A percentile compares a stretch with the other conserved stretches of the same genome.
phyloP scores from a whole-genome alignment of 805 yeast species.

The Saccharomycopsis javanensis region DNA sequence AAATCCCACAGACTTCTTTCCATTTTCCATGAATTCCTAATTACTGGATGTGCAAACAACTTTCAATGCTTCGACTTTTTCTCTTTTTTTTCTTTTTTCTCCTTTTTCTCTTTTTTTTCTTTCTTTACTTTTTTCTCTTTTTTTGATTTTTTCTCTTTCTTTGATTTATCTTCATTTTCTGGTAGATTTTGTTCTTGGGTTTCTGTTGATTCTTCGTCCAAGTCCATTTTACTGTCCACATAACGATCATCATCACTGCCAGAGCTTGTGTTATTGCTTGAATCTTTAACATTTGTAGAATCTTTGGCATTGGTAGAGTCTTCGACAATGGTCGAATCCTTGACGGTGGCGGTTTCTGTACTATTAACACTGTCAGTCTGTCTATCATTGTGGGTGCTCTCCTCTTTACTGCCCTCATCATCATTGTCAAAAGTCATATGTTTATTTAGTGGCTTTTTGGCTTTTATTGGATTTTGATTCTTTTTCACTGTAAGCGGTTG shows the following conservation, averaged over 20 bases:
- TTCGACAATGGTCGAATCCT: no score
- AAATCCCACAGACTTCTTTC: no score
- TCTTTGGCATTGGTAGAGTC: no score
- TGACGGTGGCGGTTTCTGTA: constrained; percentile 23
- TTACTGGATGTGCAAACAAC: no score
- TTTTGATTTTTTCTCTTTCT: constrained; percentile 11
- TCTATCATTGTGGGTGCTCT: no score
- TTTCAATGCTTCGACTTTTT: not conserved
- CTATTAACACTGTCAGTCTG: no score
- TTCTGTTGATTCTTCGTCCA: constrained; percentile 7
- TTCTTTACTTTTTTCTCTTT: constrained; percentile 10
- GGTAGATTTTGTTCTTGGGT: not conserved
- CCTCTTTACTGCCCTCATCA: no score
- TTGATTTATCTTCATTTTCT: constrained; percentile 2
- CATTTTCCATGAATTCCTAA: no score
- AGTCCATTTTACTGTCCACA: constrained; percentile 7
- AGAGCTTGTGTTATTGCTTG: constrained; percentile 21
- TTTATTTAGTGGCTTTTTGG: no score
- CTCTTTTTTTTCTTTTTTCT: constrained; percentile 1
- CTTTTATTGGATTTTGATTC: constrained; percentile 24
- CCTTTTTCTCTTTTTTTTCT: constrained; percentile 11
- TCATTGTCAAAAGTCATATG: constrained; percentile 27
- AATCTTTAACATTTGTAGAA: not conserved
- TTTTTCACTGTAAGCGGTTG: constrained; percentile 16
- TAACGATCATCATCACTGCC: constrained; percentile 14